Evolutionary conservation across 345 rosid species (phyloP), one percentile per base, ranked within the genome.

Genomic region (Salix arbutifolia): DNA sequence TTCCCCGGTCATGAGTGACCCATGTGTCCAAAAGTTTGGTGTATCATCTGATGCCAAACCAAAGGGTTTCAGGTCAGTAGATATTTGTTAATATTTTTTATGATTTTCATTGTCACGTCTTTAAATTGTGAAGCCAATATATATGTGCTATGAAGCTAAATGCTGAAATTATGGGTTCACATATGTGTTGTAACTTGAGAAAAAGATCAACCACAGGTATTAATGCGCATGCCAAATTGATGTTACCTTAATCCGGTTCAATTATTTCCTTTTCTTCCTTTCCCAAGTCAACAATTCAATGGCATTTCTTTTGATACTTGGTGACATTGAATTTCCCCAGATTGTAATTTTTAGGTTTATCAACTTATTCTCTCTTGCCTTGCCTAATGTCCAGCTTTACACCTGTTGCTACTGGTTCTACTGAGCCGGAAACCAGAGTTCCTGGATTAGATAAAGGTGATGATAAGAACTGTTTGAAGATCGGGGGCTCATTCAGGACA

Each of bases 11-110:
- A 70, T 40, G 72, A 77, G 65, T 85, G 89, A 74, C 67, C 65
- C 73, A 60, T 72, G 83, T 23, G 71, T 71, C 72, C 26, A 61
- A 23, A 86, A 77, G 26, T 71, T 61, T 74, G 76, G 67, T 68
- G 53, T 71, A 65, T 77, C 78, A 67, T 73, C 80, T 58, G 77
- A 74, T 48, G 19, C 81, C 48, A 79, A 74, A 61, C 73, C 84
- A 66, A 87, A 76, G 56, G 86, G 70, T 61, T 71, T 82, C 85
- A 86, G 93, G 93, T 90, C 21, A 67, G 89, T 72, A 26, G 23
- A 56, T 31, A 2, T 48, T 7, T 69, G 33, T 65, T 21, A 21
- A 21, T 2, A 5, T n/a, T 21, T 62, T 21, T 26, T 11, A 21
- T 3, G 23, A 13, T 67, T 18, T 30, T 37, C 25, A 10, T 37